These are phyloP conservation scores for Daucus carota DNA, from an alignment of 129 eudicot species.

Conservation along the genomic window DNA sequence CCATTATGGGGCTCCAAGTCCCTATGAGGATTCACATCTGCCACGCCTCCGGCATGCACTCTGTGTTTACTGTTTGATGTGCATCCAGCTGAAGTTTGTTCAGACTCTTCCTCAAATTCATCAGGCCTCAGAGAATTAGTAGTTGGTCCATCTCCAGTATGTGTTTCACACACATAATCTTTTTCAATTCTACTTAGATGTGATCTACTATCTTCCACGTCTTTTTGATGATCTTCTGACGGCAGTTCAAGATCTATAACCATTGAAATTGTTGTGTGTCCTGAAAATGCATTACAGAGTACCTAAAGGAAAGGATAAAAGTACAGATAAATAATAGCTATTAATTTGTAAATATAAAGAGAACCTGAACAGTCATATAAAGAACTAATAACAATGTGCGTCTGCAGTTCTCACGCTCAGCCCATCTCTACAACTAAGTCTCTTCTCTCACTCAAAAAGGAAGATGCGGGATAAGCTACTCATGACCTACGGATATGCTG, in stretches of 20 bases:
- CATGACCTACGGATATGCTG: not conserved
- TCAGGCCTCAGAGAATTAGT: not conserved
- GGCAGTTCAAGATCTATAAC: conserved; percentile 15
- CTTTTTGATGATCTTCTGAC: conserved; percentile 10
- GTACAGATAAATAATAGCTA: not conserved
- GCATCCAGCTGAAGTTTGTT: not conserved
- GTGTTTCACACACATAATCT: conserved; percentile 8
- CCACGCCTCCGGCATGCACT: not conserved
- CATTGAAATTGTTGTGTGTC: not conserved
- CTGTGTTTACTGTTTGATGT: not conserved
- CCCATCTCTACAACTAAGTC: not conserved
- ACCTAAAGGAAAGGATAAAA: conserved; percentile 6
- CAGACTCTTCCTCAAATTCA: conserved; percentile 1
- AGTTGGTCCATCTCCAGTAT: conserved; percentile 5
- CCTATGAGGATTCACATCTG: not conserved
- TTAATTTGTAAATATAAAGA: not conserved
- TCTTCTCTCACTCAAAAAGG: not conserved
- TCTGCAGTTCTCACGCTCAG: not conserved
- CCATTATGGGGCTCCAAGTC: conserved; percentile 23
- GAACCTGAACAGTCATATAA: not conserved
- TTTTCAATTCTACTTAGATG: not conserved
- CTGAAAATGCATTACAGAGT: not conserved
- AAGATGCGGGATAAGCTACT: not conserved
- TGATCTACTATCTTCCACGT: conserved; percentile 5
- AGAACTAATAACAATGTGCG: not conserved